Conservation (phyloP, 1,139 yeast species). For the Taphrina pruni region DNA sequence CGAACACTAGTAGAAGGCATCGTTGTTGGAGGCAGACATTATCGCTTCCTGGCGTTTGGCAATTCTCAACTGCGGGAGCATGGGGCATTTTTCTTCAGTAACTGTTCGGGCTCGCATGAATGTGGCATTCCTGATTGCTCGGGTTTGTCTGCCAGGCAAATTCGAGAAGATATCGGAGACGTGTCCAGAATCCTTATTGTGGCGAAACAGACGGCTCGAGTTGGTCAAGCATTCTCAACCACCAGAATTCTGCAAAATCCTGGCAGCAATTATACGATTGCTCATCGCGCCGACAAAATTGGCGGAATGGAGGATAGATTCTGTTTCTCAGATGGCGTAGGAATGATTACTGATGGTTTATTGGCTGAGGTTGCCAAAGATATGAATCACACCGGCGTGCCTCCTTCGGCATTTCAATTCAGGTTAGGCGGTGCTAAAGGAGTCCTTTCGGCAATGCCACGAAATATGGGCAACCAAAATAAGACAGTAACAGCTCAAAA, state of each 20-base stretch:
- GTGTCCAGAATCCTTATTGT: conserved; percentile 32
- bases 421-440: conserved; percentile 44
- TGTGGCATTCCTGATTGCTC: conserved; percentile 21
- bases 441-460: conserved; percentile 38
- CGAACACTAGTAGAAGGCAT: conserved; percentile 40
- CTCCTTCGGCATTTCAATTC: conserved; percentile 43
- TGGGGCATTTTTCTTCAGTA: conserved; percentile 42
- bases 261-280: not conserved
- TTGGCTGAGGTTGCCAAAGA: conserved; percentile 34
- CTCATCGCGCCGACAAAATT: conserved; percentile 2
- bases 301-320: conserved; percentile 30
- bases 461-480: conserved; percentile 15
- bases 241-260: conserved; percentile 34
- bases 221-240: conserved; percentile 44
- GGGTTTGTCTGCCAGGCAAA: conserved; percentile 28
- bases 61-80: conserved; percentile 44
- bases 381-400: conserved; percentile 19
- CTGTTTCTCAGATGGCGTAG: conserved; percentile 44
- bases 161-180: conserved; percentile 42
- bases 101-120: conserved; percentile 4
- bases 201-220: conserved; percentile 42
- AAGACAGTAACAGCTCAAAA: not conserved
- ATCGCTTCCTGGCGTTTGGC: conserved; percentile 42
- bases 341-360: conserved; percentile 41
- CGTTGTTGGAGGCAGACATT: conserved; percentile 39